Percentiles rank a stretch among this genome's conserved stretches.
Conservation (phyloP, 805 yeast genomes). For the Myxozyma melibiosi region DNA sequence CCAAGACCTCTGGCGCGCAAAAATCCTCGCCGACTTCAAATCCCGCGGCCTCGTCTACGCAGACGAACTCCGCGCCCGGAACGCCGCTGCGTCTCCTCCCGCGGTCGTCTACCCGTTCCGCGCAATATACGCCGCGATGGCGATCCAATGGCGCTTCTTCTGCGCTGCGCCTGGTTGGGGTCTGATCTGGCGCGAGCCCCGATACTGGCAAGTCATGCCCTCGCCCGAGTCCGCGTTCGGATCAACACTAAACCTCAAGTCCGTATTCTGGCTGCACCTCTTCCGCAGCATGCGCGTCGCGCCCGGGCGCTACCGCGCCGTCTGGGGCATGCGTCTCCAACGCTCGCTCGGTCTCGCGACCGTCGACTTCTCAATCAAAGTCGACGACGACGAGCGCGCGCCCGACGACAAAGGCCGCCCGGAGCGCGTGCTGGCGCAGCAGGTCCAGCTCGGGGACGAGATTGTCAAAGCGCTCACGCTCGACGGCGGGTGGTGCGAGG, state of each 20-base stretch:
- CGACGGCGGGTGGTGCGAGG: conserved; percentile 19
- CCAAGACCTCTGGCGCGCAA: conserved; percentile 27
- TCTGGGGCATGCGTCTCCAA: conserved; percentile 23
- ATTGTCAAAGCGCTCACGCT: neutral
- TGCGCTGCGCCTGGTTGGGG: conserved; percentile 33
- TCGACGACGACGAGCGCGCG: conserved; percentile 16
- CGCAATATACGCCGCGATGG: conserved; percentile 12
- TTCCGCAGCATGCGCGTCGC: conserved; percentile 22
- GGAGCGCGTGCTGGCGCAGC: neutral
- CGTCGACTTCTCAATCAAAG: conserved; percentile 13
- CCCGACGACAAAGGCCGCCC: conserved; percentile 23
- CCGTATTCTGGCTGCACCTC: conserved; percentile 29
- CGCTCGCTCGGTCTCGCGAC: neutral
- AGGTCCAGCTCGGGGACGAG: conserved; percentile 4
- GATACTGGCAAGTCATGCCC: conserved; percentile 12
- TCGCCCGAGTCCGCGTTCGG: conserved; percentile 18
- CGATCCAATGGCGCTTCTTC: conserved; percentile 7
- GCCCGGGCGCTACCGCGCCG: conserved; percentile 22
- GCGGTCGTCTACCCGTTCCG: neutral
- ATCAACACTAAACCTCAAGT: conserved; percentile 6
- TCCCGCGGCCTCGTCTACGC: conserved; percentile 12
- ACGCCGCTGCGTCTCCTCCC: too few relatives aligned
- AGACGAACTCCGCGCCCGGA: neutral
- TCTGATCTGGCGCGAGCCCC: conserved; percentile 24
- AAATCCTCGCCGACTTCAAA: conserved; percentile 11